Evolutionary conservation across 805 yeast genomes (phyloP), one percentile per base, ranked within the genome.

Genomic region (Barnettozyma populi): DNA sequence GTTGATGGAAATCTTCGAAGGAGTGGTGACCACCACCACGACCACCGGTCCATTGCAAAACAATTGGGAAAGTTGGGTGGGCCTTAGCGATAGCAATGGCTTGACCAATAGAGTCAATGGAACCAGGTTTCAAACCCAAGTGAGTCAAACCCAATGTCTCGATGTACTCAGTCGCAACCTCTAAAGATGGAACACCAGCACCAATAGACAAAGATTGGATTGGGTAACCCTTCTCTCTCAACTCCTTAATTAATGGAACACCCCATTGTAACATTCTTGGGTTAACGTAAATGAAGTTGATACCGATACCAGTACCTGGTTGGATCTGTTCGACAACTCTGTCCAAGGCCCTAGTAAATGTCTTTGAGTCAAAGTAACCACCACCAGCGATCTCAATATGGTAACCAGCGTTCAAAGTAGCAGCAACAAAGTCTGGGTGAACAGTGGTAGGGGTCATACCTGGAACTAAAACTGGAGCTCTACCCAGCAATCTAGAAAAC

Each of bases 1-100:
- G 98, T 65, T 90, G 92, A 70, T 94, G 99, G 94, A 92, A 90
- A 73, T 94, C 99, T 77, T 94, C 99, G 64, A 82, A 94, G 44
- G 98, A 92, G 71, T 94, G 99, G 69, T 94, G 99, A 65, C 99
- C 99, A 79, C 99, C 99, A 74, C 97, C 99, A 79, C 99, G 90
- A 70, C 99, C 99, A 79, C 98, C 99, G 51, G 99, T 94, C 99
- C 99, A 94, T 76, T 94, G 99, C 60, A 94, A 73, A 47, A 94
- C 92, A 63, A 94, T 89, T 55, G 99, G 99, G 90, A 94, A 94
- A 54, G 68, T 73, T 57, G 99, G 99, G 72, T 90, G 95, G 43
- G 95, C 90, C 65, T 86, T 88, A 47, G 99, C 99, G 64, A 94
- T 94, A 52, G 84, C 72, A 59, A 94, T 82, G 57, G 82, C 87